Evolutionary conservation across 331 rosid genomes (phyloP), one percentile per base, ranked within the genome.

Genomic region (Telfairia occidentalis): DNA sequence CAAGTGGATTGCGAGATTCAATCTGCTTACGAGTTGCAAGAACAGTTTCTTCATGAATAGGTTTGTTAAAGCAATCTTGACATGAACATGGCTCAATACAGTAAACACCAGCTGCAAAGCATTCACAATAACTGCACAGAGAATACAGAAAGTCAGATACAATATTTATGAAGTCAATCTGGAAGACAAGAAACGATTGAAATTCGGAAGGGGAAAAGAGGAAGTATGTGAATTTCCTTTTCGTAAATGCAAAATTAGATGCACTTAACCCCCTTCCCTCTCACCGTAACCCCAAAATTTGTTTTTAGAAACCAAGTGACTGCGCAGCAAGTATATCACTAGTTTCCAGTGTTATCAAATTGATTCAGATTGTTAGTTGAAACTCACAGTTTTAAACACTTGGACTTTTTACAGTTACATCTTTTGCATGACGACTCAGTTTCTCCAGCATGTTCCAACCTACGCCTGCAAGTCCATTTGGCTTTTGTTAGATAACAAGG

Each of bases 361-460:
- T 70, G 18, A 48, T 71, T 48, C 28, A 24, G 43, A 49, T 43
- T 16, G 29, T 30, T 71, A 78, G 60, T 71, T n/a, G 18, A 30
- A 78, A 84, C 91, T 81, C 86, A 94, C 98, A 88, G 97, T 86
- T 94, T 91, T 89, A 94, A 83, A 80, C 98, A 94, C 85, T 88
- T 89, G 1, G 98, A 94, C 77, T 91, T 94, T 87, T 84, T 91
- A 80, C 98, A 94, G 79, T 86, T 89, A 72, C 98, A 94, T 10
- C 95, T 90, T 81, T 87, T 89, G 82, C 98, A 94, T 32, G 90
- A 73, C 74, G 89, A 73, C 78, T 87, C 97, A 13, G 71, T 71
- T 78, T 88, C 92, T 72, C 84, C 87, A 46, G 82, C 78, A 69
- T 67, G 83, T 73, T 93, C 96, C 52, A 78, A 53, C 80, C 77